A percentile compares a stretch with the other conserved stretches of the same genome.
Conservation (phyloP, 371 early-diverging fungal genomes). For the Dentiscutata heterogama region DNA sequence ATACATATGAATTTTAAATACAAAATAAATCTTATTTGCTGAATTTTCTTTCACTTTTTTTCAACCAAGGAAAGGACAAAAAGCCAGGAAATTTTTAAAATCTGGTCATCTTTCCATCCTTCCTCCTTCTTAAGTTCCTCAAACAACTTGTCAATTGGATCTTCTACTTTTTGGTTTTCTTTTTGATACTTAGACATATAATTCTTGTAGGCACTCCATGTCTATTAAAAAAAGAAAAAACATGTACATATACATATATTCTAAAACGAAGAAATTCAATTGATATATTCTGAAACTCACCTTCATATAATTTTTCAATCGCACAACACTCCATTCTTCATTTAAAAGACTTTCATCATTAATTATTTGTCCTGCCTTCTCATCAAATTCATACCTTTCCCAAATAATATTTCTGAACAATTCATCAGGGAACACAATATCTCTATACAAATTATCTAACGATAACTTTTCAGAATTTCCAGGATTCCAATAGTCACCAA, state of each 20-base stretch:
- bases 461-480: background rate
- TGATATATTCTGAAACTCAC: background rate
- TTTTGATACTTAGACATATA: background rate
- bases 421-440: slow-evolving; percentile 4
- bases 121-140: background rate
- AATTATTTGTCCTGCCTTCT: background rate
- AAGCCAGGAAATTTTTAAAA: background rate
- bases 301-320: slow-evolving; percentile 12
- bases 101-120: slow-evolving; percentile 1
- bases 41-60: background rate
- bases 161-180: background rate
- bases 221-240: slow-evolving; percentile 1
- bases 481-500: background rate
- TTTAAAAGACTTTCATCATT: background rate
- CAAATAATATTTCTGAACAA: slow-evolving; percentile 13
- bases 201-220: slow-evolving; percentile 20
- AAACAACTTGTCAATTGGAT: slow-evolving; percentile 12
- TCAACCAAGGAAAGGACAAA: background rate
- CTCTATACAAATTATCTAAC: slow-evolving; percentile 9
- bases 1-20: background rate
- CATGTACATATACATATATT: no score
- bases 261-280: background rate
- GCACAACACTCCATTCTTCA: background rate
- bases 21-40: no score
- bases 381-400: background rate